A percentile compares a stretch with the other conserved stretches of the same genome.
Conservation (phyloP, 2,329 filamentous ascomycete genomes). For the Curvularia eragrostidis region DNA sequence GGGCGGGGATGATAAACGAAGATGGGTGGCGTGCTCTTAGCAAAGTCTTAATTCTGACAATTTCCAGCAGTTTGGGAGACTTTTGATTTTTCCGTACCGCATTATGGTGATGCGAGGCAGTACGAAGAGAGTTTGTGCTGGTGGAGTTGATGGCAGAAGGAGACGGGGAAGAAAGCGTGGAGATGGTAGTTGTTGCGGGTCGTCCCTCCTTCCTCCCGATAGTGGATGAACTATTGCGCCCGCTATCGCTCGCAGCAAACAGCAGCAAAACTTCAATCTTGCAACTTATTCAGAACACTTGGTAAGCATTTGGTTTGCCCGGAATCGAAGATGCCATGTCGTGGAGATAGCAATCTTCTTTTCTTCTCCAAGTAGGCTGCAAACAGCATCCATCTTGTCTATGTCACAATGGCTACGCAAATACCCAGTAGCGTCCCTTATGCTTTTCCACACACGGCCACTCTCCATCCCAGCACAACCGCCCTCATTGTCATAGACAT, state of each 20-base stretch:
- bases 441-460: conserved; percentile 51
- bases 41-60: not conserved
- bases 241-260: not conserved
- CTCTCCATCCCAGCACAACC: conserved; percentile 53
- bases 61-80: not conserved
- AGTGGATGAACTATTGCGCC: not conserved
- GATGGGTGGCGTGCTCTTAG: not conserved
- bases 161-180: not conserved
- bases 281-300: not conserved
- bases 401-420: conserved; percentile 23
- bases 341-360: not conserved
- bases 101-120: not conserved
- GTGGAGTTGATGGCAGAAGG: not conserved
- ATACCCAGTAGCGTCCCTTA: conserved; percentile 45
- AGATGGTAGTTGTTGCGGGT: not conserved
- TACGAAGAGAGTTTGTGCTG: not conserved
- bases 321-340: not conserved
- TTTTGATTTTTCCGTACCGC: not conserved
- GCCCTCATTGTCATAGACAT: conserved; percentile 64
- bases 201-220: not conserved
- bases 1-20: conserved; percentile 7
- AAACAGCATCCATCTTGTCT: not conserved
- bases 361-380: not conserved
- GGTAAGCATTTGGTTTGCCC: not conserved
- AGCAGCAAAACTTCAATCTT: not conserved